Evolutionary conservation across 495 filamentous ascomycete genomes (phyloP), one percentile per base, ranked within the genome.

Genomic region (Lepidopterella palustris): DNA sequence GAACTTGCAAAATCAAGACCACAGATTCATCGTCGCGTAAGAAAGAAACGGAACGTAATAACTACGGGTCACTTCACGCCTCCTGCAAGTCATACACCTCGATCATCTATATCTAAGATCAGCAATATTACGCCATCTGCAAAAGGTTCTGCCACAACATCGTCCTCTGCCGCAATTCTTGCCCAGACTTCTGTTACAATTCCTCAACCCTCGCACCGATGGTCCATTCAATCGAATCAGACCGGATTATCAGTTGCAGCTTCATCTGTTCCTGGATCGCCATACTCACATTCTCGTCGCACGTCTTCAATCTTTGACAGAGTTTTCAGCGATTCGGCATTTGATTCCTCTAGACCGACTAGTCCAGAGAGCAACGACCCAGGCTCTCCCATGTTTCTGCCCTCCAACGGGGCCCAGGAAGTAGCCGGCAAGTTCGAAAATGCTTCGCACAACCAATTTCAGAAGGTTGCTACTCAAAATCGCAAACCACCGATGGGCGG

Each of bases 241-340:
- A 70, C 70, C 9, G 77, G 77, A 5, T 82, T 86, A n/a, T 84
- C 87, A 20, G 78, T 81, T 60, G 74, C 80, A 3, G 65, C 79
- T 0, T 90, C 89, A 9, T 92, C 92, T 0, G 74, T 84, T n/a
- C 84, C 90, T 3, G 90, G 83, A 67, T 96, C 92, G 2, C 92
- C 92, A 3, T 80, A 79, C 24, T 92, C 90, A 2, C 83, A 79
- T 15, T 85, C 69, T 4, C 64, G 84, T 67, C 81, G 85, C 13
- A 83, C 83, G 21, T 87, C 89, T 6, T 86, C 83, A 0, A 74
- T 96, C 45, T 96, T 95, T 65, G 92, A 97, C 65, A 78, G 82
- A 5, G 68, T 71, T 1, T 76, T 77, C 59, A 73, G 72, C 55
- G 72, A 74, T 58, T 70, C 77, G 21, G 79, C 84, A 56, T 75